These are phyloP conservation scores for Zygosaccharomyces rouxii DNA, from an alignment of 805 yeast species.

Conservation along the genomic window DNA sequence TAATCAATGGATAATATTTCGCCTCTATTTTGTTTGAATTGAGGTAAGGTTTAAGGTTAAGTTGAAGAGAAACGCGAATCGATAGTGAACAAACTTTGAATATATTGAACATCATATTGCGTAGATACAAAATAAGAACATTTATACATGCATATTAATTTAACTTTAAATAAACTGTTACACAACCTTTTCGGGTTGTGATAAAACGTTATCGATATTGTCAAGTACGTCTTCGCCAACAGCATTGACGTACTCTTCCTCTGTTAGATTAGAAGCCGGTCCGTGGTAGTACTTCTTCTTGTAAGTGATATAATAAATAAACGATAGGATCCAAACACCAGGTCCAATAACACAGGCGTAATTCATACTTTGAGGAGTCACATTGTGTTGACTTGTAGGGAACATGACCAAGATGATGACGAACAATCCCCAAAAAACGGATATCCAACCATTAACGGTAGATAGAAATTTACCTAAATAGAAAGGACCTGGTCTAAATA, in stretches of 20 bases:
- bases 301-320: slow-evolving; percentile 47
- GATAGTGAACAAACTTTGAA: background rate
- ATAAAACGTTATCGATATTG: slow-evolving; percentile 25
- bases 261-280: slow-evolving; percentile 41
- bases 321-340: slow-evolving; percentile 54
- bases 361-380: slow-evolving; percentile 52
- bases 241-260: slow-evolving; percentile 28
- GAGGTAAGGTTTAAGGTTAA: background rate
- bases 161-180: background rate
- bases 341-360: slow-evolving; percentile 65
- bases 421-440: slow-evolving; percentile 48
- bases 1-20: background rate
- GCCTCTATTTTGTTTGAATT: background rate
- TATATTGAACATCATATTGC: background rate
- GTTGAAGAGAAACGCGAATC: background rate
- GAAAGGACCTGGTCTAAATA: slow-evolving; percentile 64
- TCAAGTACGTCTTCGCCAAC: slow-evolving; percentile 26
- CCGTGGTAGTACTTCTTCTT: slow-evolving; percentile 56
- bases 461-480: slow-evolving; percentile 51
- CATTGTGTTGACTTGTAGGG: slow-evolving; percentile 43
- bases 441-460: slow-evolving; percentile 43
- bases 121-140: background rate
- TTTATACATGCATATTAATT: background rate
- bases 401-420: slow-evolving; percentile 57
- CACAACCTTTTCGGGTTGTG: slow-evolving; percentile 10